phyloP scores from a whole-genome alignment of 2,329 filamentous ascomycete genomes.

The Ilyonectria destructans region DNA sequence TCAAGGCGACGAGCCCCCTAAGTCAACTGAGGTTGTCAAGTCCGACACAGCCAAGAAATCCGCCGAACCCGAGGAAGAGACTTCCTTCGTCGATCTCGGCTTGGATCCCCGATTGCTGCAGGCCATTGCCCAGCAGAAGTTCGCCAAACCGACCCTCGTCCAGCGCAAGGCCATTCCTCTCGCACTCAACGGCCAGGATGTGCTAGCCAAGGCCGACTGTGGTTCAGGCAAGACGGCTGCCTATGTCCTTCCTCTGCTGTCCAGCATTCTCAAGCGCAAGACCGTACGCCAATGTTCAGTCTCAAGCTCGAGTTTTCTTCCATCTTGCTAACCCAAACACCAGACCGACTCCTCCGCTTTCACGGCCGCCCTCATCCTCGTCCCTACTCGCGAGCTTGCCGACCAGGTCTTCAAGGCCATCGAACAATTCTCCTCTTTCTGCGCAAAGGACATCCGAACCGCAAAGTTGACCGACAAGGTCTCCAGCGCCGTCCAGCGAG shows the following conservation, averaged over 20 bases:
- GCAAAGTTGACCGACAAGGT: constrained; percentile 94
- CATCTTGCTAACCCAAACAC: constrained; percentile 25
- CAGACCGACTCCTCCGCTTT: constrained; percentile 67
- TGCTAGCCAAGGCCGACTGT: constrained; percentile 93
- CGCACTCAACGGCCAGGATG: constrained; percentile 88
- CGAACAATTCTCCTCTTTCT: constrained; percentile 84
- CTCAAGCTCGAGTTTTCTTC: not conserved
- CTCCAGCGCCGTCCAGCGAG: constrained; percentile 89
- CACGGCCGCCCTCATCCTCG: constrained; percentile 88
- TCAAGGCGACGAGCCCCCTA: constrained; percentile 66
- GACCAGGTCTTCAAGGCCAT: constrained; percentile 90
- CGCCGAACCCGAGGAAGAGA: constrained; percentile 51
- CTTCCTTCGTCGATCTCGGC: constrained; percentile 82
- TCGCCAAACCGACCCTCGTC: constrained; percentile 88
- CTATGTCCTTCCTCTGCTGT: constrained; percentile 91
- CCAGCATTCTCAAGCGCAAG: constrained; percentile 87
- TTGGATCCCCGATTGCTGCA: constrained; percentile 91
- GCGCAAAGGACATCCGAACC: constrained; percentile 85
- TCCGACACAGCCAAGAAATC: constrained; percentile 47
- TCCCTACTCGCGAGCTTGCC: constrained; percentile 94
- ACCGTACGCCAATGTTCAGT: constrained; percentile 60
- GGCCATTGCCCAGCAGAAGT: constrained; percentile 87
- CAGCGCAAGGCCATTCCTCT: constrained; percentile 91
- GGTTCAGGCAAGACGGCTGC: constrained; percentile 98
- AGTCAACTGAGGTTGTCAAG: constrained; percentile 48